Evolutionary conservation across 257 asterid genomes (phyloP), one percentile per base, ranked within the genome.

Genomic region (Nicotiana paniculata): DNA sequence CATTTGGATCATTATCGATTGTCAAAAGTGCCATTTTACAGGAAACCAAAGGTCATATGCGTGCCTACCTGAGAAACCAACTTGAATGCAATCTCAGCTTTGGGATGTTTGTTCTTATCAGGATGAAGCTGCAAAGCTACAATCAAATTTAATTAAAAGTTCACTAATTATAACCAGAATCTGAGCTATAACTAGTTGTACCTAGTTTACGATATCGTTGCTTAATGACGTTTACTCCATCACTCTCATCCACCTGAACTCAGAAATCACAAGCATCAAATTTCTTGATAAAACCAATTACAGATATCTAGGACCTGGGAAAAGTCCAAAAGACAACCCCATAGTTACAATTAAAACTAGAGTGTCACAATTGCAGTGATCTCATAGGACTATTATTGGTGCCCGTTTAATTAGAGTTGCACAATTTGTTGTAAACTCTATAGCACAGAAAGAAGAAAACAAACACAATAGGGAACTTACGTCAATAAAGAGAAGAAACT

Each of bases 111-210:
- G 87, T 91, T 94, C 86, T 94, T 94, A 86, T 92, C 97, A 85
- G 98, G 98, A 88, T 94, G 98, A 85, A 94, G 87, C 89, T 72
- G 91, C 88, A 94, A 84, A 79, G 95, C 97, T 94, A 88, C 88
- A 81, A 46, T n/a, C 18, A 43, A 84, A 67, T 9, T 2, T 53
- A 57, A 21, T 18, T 53, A 62, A 13, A 6, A 80, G 24, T 62
- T 55, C 17, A 5, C 5, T 8, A 21, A 21, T 21, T 0, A n/a
- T 18, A 37, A 69, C 46, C 55, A 39, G n/a, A 39, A 54, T 18
- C 39, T 39, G 33, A 72, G 7, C 48, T 39, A 21, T 11, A 72
- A n/a, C 24, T 4, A 30, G 0, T 70, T 5, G 39, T 84, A 92
- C 97, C 98, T 53, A 94, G 91, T 59, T 85, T 90, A 33, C 85